phyloP scores from a whole-genome alignment of 2,329 filamentous ascomycete species.

The Lecanosticta acicola region DNA sequence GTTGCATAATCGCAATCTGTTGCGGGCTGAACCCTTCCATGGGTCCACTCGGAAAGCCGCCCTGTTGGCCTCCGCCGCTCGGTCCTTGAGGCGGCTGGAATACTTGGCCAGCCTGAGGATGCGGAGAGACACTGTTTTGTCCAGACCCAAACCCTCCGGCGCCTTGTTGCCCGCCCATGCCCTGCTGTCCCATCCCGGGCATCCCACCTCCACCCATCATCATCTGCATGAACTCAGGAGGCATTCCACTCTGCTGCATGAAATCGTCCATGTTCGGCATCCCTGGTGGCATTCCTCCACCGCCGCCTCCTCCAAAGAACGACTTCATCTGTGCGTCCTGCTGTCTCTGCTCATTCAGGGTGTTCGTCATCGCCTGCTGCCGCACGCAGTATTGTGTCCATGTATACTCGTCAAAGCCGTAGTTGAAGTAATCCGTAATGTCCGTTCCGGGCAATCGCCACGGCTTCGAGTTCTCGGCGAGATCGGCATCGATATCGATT shows the following conservation, averaged over 20 bases:
- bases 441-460: slow-evolving; percentile 95
- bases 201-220: slow-evolving; percentile 14
- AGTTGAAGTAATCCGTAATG: slow-evolving; percentile 97
- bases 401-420: slow-evolving; percentile 96
- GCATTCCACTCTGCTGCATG: slow-evolving; percentile 18
- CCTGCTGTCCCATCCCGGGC: slow-evolving; percentile 14
- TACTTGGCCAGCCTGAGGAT: slow-evolving; percentile 24
- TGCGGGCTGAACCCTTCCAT: slow-evolving; percentile 32
- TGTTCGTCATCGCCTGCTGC: slow-evolving; percentile 71
- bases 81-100: slow-evolving; percentile 28
- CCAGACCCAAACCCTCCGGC: slow-evolving; percentile 17
- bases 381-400: slow-evolving; percentile 93
- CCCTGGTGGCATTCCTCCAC: slow-evolving; percentile 30
- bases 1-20: slow-evolving; percentile 34
- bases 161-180: slow-evolving; percentile 18
- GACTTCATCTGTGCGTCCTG: slow-evolving; percentile 57
- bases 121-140: slow-evolving; percentile 19
- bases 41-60: slow-evolving; percentile 12
- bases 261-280: slow-evolving; percentile 43
- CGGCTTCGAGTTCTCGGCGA: slow-evolving; percentile 72
- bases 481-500: slow-evolving; percentile 49
- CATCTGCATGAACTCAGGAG: slow-evolving; percentile 10
- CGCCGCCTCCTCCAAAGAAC: slow-evolving; percentile 43
- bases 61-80: slow-evolving; percentile 13
- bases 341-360: slow-evolving; percentile 75